phyloP scores from a whole-genome alignment of 495 filamentous ascomycete species.

The Podospora anserina region DNA sequence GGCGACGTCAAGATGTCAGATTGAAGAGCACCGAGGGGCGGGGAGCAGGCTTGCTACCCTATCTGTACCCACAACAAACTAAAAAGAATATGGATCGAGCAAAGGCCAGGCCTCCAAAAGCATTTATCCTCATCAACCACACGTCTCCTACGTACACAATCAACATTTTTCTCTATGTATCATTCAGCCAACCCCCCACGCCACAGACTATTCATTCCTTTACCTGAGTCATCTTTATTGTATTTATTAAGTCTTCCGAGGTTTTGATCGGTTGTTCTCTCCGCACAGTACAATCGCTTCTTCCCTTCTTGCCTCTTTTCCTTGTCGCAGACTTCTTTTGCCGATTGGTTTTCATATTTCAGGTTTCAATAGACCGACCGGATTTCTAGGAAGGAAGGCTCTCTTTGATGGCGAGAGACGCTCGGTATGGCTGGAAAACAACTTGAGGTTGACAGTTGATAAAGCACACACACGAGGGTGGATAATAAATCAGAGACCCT shows the following conservation, averaged over 20 bases:
- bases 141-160: background rate
- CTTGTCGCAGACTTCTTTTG: background rate
- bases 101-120: background rate
- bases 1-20: constrained; percentile 18
- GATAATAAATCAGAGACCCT: background rate
- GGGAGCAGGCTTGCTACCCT: background rate
- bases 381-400: background rate
- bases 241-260: background rate
- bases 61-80: background rate
- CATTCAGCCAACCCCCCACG: background rate
- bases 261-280: background rate
- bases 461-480: background rate
- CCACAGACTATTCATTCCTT: background rate
- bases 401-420: too few relatives aligned
- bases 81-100: background rate
- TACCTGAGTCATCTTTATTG: background rate
- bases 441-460: background rate
- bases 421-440: background rate
- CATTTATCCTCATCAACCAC: background rate
- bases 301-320: background rate
- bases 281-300: background rate
- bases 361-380: background rate
- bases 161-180: background rate
- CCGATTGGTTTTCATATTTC: background rate
- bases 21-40: constrained; percentile 3